Percentiles rank a stretch among this genome's conserved stretches.
phyloP scores from a whole-genome alignment of 2,329 filamentous ascomycete species.

The Calonectria naviculata region DNA sequence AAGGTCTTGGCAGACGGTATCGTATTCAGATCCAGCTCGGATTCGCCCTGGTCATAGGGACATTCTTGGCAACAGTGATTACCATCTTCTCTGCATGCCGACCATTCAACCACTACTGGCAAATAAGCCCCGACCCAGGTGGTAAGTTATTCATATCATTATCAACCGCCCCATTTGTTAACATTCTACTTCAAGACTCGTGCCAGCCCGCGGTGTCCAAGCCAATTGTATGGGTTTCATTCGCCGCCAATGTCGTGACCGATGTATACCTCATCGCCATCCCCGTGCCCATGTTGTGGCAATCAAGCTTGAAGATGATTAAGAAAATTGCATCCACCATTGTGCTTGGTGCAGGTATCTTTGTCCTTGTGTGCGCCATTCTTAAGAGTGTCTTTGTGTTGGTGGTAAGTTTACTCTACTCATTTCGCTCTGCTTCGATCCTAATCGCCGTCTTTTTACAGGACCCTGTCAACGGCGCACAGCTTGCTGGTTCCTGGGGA shows the following conservation, averaged over 20 bases:
- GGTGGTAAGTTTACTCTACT: constrained; percentile 38
- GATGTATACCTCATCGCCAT: constrained; percentile 69
- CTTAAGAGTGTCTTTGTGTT: constrained; percentile 51
- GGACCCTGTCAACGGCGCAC: constrained; percentile 51
- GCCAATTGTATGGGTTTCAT: constrained; percentile 61
- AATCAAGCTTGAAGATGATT: constrained; percentile 43
- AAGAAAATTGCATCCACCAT: constrained; percentile 52
- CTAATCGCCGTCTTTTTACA: constrained; percentile 24
- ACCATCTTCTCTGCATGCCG: constrained; percentile 62
- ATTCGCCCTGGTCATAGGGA: constrained; percentile 57
- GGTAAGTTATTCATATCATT: constrained; percentile 49
- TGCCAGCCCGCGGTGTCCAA: constrained; percentile 61
- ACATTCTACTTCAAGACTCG: constrained; percentile 43
- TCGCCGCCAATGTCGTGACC: constrained; percentile 62
- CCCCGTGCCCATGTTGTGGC: constrained; percentile 61
- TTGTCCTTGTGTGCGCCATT: constrained; percentile 51
- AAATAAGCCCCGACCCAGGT: constrained; percentile 68
- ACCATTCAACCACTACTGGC: constrained; percentile 65
- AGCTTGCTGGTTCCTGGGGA: constrained; percentile 52
- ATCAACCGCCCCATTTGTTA: not conserved
- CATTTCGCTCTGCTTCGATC: not conserved
- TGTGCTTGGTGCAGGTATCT: constrained; percentile 52
- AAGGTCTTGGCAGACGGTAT: constrained; percentile 50
- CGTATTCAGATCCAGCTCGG: constrained; percentile 59
- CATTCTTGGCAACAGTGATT: constrained; percentile 61